Conservation (phyloP, 169 alveolate genomes). For the Plasmodium sp. region DNA sequence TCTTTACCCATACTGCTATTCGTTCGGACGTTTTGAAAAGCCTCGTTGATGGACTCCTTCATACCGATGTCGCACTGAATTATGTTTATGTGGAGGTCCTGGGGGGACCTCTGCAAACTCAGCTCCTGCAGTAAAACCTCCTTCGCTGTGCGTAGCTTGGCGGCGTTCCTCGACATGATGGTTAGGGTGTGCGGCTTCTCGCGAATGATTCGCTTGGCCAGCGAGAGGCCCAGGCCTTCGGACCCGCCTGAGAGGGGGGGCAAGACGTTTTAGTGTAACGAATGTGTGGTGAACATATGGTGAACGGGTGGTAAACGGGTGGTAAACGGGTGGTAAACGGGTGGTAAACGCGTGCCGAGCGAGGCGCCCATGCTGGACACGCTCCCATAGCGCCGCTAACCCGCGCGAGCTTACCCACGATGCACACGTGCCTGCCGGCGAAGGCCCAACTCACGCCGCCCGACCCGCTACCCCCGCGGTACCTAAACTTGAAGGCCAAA, state of each 20-base stretch:
- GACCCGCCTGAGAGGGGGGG: slow-evolving; percentile 30
- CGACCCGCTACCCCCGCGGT: background rate
- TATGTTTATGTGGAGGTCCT: slow-evolving; percentile 21
- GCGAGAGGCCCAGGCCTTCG: slow-evolving; percentile 56
- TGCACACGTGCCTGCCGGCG: slow-evolving; percentile 54
- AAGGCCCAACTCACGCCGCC: background rate
- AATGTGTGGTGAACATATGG: background rate
- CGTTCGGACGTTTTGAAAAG: slow-evolving; percentile 17
- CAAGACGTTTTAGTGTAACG: background rate
- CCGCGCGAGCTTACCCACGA: slow-evolving; percentile 16
- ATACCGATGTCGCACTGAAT: slow-evolving; percentile 22
- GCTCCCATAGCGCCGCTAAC: background rate
- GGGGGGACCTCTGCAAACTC: background rate
- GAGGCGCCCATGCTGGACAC: background rate
- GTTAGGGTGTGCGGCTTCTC: slow-evolving; percentile 39
- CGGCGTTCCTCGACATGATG: slow-evolving; percentile 27
- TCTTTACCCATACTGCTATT: slow-evolving; percentile 30
- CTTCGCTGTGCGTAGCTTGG: slow-evolving; percentile 35
- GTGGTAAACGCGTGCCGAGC: background rate
- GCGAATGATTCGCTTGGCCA: slow-evolving; percentile 31
- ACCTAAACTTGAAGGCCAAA: slow-evolving; percentile 42
- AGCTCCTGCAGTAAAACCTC: slow-evolving; percentile 10
- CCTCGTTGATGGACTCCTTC: slow-evolving; percentile 52
- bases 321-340: no score
- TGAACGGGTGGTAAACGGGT: background rate